Base-by-base conservation (phyloP, 2,329 filamentous ascomycete species). In the Hymenoscyphus occultus region DNA sequence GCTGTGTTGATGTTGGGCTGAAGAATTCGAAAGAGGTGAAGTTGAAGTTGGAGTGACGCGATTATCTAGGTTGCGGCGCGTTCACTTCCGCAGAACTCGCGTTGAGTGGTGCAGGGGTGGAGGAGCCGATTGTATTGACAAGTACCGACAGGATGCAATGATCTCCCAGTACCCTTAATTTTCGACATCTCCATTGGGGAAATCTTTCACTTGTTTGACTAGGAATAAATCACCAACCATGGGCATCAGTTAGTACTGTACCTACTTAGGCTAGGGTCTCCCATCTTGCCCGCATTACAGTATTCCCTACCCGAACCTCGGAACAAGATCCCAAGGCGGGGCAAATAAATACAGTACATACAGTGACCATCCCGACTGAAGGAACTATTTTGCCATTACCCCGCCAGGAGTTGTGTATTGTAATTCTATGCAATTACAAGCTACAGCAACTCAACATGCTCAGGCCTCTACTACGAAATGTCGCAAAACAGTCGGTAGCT, bases 401-500 rank as follows among this genome's bases (percentile, higher is more conserved):
- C 48, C 22, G 9, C 48, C 22, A 54, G 48, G 9, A 54, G 19
- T 28, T 28, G 19, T 19, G 10, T 54, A 54, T 19, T 13, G 13
- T 54, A 5, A 5, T 12, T 13, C 22, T 10, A 28, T 22, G 19
- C 48, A 54, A 54, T 28, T 54, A 6, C 1, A 35, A 7, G 5
- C 35, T 54, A 54, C 19, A 9, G 48, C 48, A 54, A n/a, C 32
- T 58, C 65, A 72, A 68, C 2, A 76, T 76, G 74, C 73, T 72
- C 42, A 72, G 68, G 70, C 63, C 73, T 39, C 28, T 73, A 40
- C 61, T 75, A 58, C 69, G 68, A 67, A 67, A 42, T 61, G 64
- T 68, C 63, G 65, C 66, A 10, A 68, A 67, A 57, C 70, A 71
- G 69, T 70, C 72, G 59, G 61, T 69, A 14, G 65, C 67, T 66